These are phyloP conservation scores for Schwanniomyces pseudopolymorphus DNA, from an alignment of 805 yeast genomes.

Conservation along the genomic window DNA sequence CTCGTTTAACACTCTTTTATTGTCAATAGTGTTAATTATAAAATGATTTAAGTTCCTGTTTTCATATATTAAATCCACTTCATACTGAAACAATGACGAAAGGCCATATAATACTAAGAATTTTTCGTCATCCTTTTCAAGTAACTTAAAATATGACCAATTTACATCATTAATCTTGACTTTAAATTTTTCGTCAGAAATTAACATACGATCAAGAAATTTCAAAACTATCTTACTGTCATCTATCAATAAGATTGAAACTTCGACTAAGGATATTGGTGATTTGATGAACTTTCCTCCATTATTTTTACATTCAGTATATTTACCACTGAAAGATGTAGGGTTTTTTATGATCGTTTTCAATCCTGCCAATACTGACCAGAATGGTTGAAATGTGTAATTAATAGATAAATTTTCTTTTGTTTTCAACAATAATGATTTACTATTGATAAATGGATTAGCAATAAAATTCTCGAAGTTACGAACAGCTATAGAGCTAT, in stretches of 20 bases:
- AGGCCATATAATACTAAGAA: constrained; percentile 33
- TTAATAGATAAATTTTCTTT: constrained; percentile 5
- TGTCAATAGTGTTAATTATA: constrained; percentile 29
- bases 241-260: constrained; percentile 27
- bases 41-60: constrained; percentile 17
- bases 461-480: constrained; percentile 28
- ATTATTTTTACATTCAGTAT: constrained; percentile 22
- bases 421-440: constrained; percentile 11
- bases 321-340: constrained; percentile 29
- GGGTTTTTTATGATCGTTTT: constrained; percentile 30
- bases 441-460: constrained; percentile 19
- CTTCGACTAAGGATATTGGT: constrained; percentile 5
- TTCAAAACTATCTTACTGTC: constrained; percentile 30
- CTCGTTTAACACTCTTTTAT: constrained; percentile 20
- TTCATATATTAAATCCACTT: constrained; percentile 25
- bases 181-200: constrained; percentile 7
- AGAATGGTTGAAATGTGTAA: constrained; percentile 35
- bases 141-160: constrained; percentile 30
- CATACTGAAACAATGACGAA: constrained; percentile 37
- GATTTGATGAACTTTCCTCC: constrained; percentile 18
- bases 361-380: constrained; percentile 42
- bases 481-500: constrained; percentile 16
- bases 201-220: constrained; percentile 14
- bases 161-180: constrained; percentile 31
- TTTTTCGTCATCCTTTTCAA: constrained; percentile 9